Percentiles rank a stretch among this genome's conserved stretches.
Evolutionary conservation across 441 rosid species (phyloP).

Genomic region (Adansonia grandidieri): DNA sequence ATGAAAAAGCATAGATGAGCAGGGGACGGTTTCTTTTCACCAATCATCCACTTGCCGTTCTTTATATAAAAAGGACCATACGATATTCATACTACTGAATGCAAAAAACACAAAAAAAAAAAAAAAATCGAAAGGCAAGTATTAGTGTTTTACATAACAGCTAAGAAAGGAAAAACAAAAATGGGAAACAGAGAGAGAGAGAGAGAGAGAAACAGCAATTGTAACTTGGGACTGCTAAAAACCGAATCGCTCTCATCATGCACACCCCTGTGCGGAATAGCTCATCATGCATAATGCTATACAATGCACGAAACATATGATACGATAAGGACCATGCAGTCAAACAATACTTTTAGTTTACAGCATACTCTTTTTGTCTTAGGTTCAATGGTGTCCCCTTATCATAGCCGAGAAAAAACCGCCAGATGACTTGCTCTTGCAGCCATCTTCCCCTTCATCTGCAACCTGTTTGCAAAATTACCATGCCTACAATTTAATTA

Average conservation of each 20-base stretch:
- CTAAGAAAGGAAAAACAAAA: not conserved
- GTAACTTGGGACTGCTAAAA: not conserved
- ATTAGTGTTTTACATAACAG: not conserved
- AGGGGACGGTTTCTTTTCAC: not conserved
- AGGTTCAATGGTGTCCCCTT: conserved; percentile 54
- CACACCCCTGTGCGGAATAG: not conserved
- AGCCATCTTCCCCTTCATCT: conserved; percentile 49
- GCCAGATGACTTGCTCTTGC: conserved; percentile 50
- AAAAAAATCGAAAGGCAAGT: not conserved
- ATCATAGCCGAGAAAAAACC: conserved; percentile 53
- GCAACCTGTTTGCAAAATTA: conserved; percentile 51
- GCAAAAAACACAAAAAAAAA: not conserved
- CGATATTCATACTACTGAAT: too few relatives aligned
- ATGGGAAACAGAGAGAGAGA: not conserved
- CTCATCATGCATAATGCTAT: conserved; percentile 33
- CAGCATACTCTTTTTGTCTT: conserved; percentile 23
- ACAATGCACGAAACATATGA: conserved; percentile 34
- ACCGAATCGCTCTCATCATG: conserved; percentile 5
- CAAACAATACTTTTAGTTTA: conserved; percentile 32
- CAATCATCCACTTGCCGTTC: not conserved
- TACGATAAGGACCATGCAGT: conserved; percentile 25
- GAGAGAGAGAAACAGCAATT: not conserved
- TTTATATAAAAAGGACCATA: not conserved
- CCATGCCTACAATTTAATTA: conserved; percentile 14
- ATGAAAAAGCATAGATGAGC: not conserved